These are phyloP conservation scores for Phytophthora uliginosa DNA, from an alignment of 352 stramenopile genomes.

Conservation along the genomic window DNA sequence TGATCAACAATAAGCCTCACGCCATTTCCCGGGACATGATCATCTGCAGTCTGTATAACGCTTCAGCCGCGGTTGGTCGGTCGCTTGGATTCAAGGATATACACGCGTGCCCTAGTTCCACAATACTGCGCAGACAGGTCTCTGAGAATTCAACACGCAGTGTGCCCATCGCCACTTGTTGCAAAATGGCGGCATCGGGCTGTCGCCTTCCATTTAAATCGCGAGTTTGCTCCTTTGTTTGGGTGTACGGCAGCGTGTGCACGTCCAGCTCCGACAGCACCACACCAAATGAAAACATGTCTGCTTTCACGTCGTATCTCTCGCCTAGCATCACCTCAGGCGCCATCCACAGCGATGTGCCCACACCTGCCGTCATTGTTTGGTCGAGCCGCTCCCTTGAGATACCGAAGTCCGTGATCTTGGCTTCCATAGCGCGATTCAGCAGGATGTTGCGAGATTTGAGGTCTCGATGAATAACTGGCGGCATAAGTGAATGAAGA, in stretches of 20 bases:
- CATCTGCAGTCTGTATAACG: slow-evolving; percentile 46
- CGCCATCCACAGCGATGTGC: slow-evolving; percentile 66
- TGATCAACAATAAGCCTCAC: slow-evolving; percentile 5
- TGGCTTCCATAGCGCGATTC: slow-evolving; percentile 29
- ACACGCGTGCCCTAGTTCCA: slow-evolving; percentile 39
- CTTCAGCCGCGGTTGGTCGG: slow-evolving; percentile 44
- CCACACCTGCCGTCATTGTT: slow-evolving; percentile 45
- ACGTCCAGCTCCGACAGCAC: slow-evolving; percentile 46
- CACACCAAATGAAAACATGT: slow-evolving; percentile 54
- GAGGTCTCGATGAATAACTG: slow-evolving; percentile 45
- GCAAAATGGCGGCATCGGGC: slow-evolving; percentile 42
- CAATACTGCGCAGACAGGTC: slow-evolving; percentile 9
- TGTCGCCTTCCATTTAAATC: slow-evolving; percentile 21
- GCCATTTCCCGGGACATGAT: slow-evolving; percentile 13
- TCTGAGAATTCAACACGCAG: slow-evolving; percentile 42
- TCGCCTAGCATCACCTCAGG: slow-evolving; percentile 62
- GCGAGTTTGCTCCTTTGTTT: slow-evolving; percentile 34
- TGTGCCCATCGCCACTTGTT: slow-evolving; percentile 47
- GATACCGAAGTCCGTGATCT: slow-evolving; percentile 48
- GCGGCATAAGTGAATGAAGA: slow-evolving; percentile 42
- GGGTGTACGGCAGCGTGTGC: slow-evolving; percentile 35
- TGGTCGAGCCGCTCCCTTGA: slow-evolving; percentile 29
- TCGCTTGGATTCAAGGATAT: slow-evolving; percentile 36
- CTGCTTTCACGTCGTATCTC: slow-evolving; percentile 44
- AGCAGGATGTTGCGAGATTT: slow-evolving; percentile 49